These are phyloP conservation scores for Quambalaria eucalypti DNA, from an alignment of 1,284 basidiomycete genomes.

Conservation along the genomic window DNA sequence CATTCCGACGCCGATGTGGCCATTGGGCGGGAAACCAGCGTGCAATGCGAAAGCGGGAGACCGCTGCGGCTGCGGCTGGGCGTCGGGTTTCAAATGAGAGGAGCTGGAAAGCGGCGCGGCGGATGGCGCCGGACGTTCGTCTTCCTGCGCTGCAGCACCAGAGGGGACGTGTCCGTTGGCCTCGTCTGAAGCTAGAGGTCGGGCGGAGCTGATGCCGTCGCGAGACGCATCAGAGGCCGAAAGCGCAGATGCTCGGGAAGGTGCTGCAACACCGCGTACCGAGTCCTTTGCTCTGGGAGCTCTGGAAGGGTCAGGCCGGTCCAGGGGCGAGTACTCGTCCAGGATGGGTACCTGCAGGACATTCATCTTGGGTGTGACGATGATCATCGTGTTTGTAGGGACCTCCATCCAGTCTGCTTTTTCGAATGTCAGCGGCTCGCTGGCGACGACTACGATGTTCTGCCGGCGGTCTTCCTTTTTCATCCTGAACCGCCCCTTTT, in stretches of 20 bases:
- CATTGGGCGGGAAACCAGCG: conserved; percentile 23
- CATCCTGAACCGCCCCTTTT: conserved; percentile 35
- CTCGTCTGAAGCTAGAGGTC: neutral
- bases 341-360: conserved; percentile 84
- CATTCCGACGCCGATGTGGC: neutral
- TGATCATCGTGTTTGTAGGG: conserved; percentile 77
- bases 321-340: conserved; percentile 57
- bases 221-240: neutral
- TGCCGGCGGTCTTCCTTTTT: conserved; percentile 90
- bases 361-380: conserved; percentile 58
- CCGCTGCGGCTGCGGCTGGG: conserved; percentile 2
- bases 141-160: neutral
- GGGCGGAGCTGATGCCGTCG: neutral
- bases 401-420: conserved; percentile 97
- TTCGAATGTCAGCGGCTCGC: conserved; percentile 53
- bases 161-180: neutral
- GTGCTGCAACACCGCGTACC: too few relatives aligned
- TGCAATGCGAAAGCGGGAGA: conserved; percentile 25
- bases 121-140: neutral
- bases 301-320: neutral
- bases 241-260: too few relatives aligned
- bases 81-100: too few relatives aligned
- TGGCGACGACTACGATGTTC: conserved; percentile 68
- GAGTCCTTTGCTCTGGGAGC: neutral
- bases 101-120: too few relatives aligned